Percentiles rank a stretch among this genome's conserved stretches.
These are phyloP conservation scores for Hyaloscypha variabilis DNA, from an alignment of 495 filamentous ascomycete species.

Conservation along the genomic window DNA sequence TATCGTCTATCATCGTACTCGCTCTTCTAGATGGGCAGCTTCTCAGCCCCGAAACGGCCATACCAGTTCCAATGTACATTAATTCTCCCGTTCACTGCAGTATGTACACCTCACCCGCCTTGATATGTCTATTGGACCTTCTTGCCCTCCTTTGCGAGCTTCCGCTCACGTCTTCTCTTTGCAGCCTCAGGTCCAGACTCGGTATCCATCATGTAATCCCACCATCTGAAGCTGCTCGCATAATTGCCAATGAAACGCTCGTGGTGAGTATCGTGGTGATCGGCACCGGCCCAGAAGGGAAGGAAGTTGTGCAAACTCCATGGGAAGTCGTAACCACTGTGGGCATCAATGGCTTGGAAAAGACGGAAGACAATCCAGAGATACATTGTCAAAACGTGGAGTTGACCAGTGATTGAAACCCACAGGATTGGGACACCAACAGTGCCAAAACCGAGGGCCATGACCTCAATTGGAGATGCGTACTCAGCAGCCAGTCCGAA, in stretches of 20 bases:
- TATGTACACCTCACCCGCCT: conserved; percentile 19
- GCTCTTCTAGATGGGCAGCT: background rate
- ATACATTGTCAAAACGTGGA: conserved; percentile 98
- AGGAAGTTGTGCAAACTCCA: conserved; percentile 95
- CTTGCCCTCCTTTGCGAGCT: conserved; percentile 58
- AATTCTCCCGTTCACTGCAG: background rate
- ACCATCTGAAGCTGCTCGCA: conserved; percentile 97
- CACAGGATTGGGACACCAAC: conserved; percentile 83
- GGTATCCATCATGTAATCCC: conserved; percentile 93
- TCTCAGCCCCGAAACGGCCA: background rate
- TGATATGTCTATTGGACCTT: conserved; percentile 28
- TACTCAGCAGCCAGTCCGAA: conserved; percentile 98
- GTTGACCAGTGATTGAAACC: conserved; percentile 78
- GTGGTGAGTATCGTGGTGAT: conserved; percentile 96
- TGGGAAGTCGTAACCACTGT: conserved; percentile 97
- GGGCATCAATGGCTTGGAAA: conserved; percentile 97
- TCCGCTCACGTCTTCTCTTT: conserved; percentile 81
- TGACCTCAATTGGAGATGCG: conserved; percentile 95
- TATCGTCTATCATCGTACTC: background rate
- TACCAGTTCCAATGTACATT: background rate
- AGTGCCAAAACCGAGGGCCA: conserved; percentile 93
- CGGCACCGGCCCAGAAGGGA: conserved; percentile 97
- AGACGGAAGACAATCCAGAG: conserved; percentile 91
- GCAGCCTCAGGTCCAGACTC: conserved; percentile 87
- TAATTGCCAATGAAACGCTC: conserved; percentile 99